Conservation (phyloP, 2,329 filamentous ascomycete genomes). For the Arthrocladium fulminans region DNA sequence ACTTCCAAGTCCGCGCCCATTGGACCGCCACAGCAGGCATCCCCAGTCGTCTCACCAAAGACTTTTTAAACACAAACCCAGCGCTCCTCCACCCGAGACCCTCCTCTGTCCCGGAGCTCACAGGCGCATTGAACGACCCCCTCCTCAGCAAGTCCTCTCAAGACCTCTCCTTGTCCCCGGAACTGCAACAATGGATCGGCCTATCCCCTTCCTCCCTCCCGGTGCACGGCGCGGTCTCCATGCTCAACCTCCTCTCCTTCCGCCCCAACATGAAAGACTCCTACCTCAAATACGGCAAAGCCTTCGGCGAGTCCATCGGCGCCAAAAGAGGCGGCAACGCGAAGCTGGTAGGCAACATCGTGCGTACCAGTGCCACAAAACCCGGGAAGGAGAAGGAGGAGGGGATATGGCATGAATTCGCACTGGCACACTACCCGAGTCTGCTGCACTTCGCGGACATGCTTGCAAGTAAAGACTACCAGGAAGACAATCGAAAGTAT, state of each 20-base stretch:
- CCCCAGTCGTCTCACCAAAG: constrained; percentile 29
- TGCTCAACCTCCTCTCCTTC: constrained; percentile 57
- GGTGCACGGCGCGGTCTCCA: constrained; percentile 44
- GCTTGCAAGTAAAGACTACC: constrained; percentile 50
- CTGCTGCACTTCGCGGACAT: constrained; percentile 55
- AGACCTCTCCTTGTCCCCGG: constrained; percentile 46
- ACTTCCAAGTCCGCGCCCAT: constrained; percentile 18
- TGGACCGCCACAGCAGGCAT: constrained; percentile 29
- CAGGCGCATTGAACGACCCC: constrained; percentile 27
- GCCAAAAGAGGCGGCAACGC: constrained; percentile 47
- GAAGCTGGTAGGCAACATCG: constrained; percentile 54
- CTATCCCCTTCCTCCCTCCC: constrained; percentile 25
- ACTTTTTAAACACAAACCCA: constrained; percentile 16
- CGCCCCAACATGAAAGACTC: constrained; percentile 39
- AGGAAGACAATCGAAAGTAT: constrained; percentile 47
- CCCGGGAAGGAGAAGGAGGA: neutral
- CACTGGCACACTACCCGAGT: constrained; percentile 56
- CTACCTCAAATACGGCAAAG: constrained; percentile 52
- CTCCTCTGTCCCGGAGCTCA: constrained; percentile 27
- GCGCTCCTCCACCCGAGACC: constrained; percentile 13
- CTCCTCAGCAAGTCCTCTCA: constrained; percentile 32
- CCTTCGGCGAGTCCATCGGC: constrained; percentile 37
- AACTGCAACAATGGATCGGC: constrained; percentile 44
- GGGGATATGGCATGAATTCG: constrained; percentile 53
- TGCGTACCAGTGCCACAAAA: constrained; percentile 18